Evolutionary conservation across 768 basidiomycete genomes (phyloP).

Genomic region (Phylloporus sp.): DNA sequence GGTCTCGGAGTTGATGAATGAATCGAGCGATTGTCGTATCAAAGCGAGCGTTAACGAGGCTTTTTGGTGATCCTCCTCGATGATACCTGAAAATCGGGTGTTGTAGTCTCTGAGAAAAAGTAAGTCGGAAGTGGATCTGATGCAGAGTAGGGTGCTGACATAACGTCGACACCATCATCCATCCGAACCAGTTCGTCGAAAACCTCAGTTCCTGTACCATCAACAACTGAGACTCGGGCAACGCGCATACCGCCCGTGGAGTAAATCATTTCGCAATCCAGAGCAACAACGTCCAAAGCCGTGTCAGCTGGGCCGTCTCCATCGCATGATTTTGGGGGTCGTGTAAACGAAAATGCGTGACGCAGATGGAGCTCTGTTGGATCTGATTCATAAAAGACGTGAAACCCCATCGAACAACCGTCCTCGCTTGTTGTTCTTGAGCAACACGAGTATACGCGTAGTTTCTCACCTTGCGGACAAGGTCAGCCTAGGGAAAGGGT

Average conservation of each 20-base stretch:
- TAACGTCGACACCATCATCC: constrained; percentile 75
- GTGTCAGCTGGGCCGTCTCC: constrained; percentile 23
- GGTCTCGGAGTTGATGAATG: constrained; percentile 72
- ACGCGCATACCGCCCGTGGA: constrained; percentile 90
- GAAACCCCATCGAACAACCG: constrained; percentile 76
- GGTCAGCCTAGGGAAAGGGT: neutral
- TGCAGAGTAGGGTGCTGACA: constrained; percentile 44
- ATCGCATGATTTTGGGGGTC: constrained; percentile 13
- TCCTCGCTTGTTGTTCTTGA: constrained; percentile 52
- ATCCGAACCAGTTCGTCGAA: constrained; percentile 81
- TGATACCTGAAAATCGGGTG: constrained; percentile 86
- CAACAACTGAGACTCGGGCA: constrained; percentile 86
- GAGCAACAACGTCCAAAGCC: constrained; percentile 72
- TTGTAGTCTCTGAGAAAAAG: constrained; percentile 69
- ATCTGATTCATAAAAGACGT: constrained; percentile 85
- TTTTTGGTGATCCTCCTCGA: constrained; percentile 48
- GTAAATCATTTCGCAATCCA: constrained; percentile 98
- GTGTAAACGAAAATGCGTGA: constrained; percentile 62
- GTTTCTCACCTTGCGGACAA: constrained; percentile 53
- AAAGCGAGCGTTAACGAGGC: constrained; percentile 67
- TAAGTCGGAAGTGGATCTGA: neutral
- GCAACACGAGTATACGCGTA: constrained; percentile 77
- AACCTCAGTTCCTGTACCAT: constrained; percentile 66
- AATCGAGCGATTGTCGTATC: constrained; percentile 64
- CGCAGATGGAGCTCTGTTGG: constrained; percentile 65